Conservation (phyloP, 345 rosid species). For the Leavenworthia alabamica region DNA sequence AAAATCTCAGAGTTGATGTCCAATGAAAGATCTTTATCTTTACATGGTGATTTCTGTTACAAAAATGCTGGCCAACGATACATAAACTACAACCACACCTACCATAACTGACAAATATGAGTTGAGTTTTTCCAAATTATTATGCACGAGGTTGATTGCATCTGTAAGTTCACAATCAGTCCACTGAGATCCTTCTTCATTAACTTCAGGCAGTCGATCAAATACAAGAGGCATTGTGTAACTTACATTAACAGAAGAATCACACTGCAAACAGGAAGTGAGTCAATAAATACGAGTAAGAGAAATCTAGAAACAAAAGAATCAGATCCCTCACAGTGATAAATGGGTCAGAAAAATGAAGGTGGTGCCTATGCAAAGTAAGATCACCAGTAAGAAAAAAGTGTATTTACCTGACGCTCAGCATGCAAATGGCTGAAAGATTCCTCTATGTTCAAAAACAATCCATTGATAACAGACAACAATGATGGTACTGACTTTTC, state of each 20-base stretch:
- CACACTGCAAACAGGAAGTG: slow-evolving; percentile 41
- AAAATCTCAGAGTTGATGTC: not conserved
- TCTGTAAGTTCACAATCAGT: slow-evolving; percentile 65
- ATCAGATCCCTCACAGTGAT: not conserved
- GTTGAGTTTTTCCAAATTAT: slow-evolving; percentile 62
- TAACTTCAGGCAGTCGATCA: slow-evolving; percentile 56
- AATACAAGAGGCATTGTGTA: slow-evolving; percentile 53
- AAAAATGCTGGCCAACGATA: not conserved
- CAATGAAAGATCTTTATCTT: not conserved
- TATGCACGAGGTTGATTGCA: slow-evolving; percentile 54
- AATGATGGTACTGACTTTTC: slow-evolving; percentile 51
- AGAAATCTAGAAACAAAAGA: not conserved
- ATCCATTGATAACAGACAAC: slow-evolving; percentile 39
- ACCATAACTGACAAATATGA: slow-evolving; percentile 59
- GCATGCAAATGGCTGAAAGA: slow-evolving; percentile 61
- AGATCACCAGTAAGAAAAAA: not conserved
- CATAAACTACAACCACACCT: slow-evolving; percentile 23
- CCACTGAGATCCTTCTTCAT: slow-evolving; percentile 65
- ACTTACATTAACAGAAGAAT: slow-evolving; percentile 60
- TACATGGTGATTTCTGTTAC: not conserved
- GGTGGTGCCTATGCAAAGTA: not conserved
- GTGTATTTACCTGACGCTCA: slow-evolving; percentile 44
- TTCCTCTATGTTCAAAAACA: slow-evolving; percentile 61
- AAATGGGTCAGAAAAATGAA: slow-evolving; percentile 1
- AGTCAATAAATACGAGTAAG: not conserved